Evolutionary conservation across 441 rosid genomes (phyloP), one percentile per base, ranked within the genome.

Genomic region (Erodium texanum): DNA sequence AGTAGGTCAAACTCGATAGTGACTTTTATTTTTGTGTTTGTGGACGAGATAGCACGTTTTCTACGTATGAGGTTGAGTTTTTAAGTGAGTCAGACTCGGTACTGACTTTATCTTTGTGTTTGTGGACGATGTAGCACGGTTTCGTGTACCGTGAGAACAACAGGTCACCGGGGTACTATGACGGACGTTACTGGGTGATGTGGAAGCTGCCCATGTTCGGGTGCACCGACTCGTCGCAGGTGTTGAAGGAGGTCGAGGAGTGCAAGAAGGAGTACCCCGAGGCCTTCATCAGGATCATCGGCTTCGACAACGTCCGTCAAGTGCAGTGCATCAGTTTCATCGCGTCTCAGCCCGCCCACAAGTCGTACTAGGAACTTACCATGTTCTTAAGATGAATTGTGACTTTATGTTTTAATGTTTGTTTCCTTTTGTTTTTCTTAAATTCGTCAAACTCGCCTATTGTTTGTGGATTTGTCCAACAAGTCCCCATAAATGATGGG

Each of bases 251-350:
- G 77, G 63, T 82, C 2, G 71, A 78, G 45, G 85, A 80, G 67
- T 66, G 69, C 77, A 80, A 80, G 79, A 80, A 68, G 24, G 72
- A 70, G 7, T 77, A 80, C 79, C 85, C 85, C 0, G 20, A 19
- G 1, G 63, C 82, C 3, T 80, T 71, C 64, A 45, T 82, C 61
- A 67, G 83, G 11, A 75, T 74, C 71, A 76, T 82, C n/a, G 83
- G 79, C 68, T 80, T 82, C 54, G 82, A 80, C 76, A 82, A 74
- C 79, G 64, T 0, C 62, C 79, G 80, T 65, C 86, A 82, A 68
- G 86, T 74, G 15, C 82, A 80, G 70, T 82, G 83, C 76, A 82
- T 82, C 79, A 74, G 80, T 75, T 82, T 82, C 78, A 70, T 82
- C 45, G 80, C 80, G 62, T 68, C 12, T 76, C 80, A 79, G 70